Evolutionary conservation across 352 stramenopile species (phyloP).

Genomic region (Phytopythium chamaehyphon): DNA sequence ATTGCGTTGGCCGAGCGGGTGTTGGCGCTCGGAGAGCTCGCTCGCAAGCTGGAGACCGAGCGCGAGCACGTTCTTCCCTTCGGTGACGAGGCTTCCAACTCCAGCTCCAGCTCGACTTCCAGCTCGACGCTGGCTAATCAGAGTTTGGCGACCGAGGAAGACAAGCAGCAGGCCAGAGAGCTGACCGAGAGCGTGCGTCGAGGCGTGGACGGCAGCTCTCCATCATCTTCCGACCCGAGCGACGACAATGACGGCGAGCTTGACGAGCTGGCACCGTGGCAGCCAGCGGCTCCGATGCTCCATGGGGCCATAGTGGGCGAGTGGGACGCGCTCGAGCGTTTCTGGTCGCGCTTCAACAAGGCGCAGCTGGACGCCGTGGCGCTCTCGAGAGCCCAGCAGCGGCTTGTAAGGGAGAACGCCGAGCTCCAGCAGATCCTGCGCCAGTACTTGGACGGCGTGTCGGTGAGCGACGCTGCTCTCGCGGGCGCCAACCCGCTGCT

Average conservation of each 20-base stretch:
- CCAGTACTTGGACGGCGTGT: constrained; percentile 93
- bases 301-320: constrained; percentile 55
- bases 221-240: neutral
- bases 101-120: neutral
- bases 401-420: constrained; percentile 85
- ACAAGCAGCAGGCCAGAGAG: constrained; percentile 61
- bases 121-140: constrained; percentile 13
- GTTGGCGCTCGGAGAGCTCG: constrained; percentile 86
- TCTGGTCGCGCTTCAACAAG: constrained; percentile 96
- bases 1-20: constrained; percentile 80
- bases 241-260: constrained; percentile 28
- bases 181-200: constrained; percentile 60
- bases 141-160: constrained; percentile 26
- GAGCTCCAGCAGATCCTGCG: constrained; percentile 90
- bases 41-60: constrained; percentile 91
- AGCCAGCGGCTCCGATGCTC: constrained; percentile 48
- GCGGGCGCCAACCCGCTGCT: constrained; percentile 89
- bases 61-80: constrained; percentile 89
- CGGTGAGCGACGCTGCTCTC: constrained; percentile 90
- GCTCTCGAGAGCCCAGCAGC: constrained; percentile 84
- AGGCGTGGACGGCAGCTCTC: constrained; percentile 13
- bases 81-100: constrained; percentile 41
- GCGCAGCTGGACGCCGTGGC: constrained; percentile 90
- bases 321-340: constrained; percentile 87
- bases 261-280: constrained; percentile 36